Base-by-base conservation (phyloP, 805 yeast species). In the Zygosaccharomyces rouxii region DNA sequence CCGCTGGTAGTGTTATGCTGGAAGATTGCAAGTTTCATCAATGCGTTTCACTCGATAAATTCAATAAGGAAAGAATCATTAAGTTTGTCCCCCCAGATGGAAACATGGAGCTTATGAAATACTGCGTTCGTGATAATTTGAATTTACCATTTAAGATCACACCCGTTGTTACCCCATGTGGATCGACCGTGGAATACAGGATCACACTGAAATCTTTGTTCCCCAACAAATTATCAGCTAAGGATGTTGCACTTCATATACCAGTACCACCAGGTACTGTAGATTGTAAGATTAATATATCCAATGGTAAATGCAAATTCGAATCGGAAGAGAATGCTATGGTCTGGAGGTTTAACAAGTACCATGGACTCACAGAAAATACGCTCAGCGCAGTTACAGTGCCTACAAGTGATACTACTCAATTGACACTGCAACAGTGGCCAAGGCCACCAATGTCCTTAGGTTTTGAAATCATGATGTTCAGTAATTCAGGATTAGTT, bases 41-140 rank as follows among this genome's bases (percentile, higher is more conserved):
- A 58, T 86, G 96, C 66, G 96, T 89, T 22, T 80, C 83, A 52
- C 71, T 88, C 48, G 78, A 79, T 49, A 77, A 79, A 55, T 87
- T 84, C 64, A 89, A 86, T 52, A 62, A 73, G 18, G 81, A 83
- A 22, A 71, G 85, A 35, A 69, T 78, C 21, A 84, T 89, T 49
- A 79, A 76, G 40, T 89, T 89, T 55, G 72, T 82, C 10, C 96
- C 96, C 2, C 96, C 96, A 1, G 96, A 89, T 67, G 95, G 95
- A 0, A 79, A 81, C 44, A 86, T 88, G 62, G 92, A 88, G 64
- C 75, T 89, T 51, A 83, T 89, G 90, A 74, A 79, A 30, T 89
- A 89, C 67, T 72, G 83, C 48, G 75, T 78, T 1, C 67, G 72
- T 1, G 79, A 80, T 38, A 79, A 81, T 54, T 69, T 86, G 50